phyloP scores from a whole-genome alignment of 2,329 filamentous ascomycete species.

The Fusarium anthophilum region DNA sequence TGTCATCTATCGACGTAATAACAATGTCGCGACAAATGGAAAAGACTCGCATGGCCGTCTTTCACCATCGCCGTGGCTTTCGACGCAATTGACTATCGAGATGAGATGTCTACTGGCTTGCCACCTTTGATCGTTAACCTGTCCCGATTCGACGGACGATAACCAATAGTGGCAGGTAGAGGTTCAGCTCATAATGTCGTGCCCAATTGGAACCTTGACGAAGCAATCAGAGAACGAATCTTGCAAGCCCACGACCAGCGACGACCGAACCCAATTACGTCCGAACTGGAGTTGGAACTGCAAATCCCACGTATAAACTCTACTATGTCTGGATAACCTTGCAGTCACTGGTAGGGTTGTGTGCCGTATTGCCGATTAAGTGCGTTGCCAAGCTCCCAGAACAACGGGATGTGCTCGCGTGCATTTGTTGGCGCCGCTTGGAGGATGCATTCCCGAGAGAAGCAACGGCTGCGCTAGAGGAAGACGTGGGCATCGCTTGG shows the following conservation, averaged over 20 bases:
- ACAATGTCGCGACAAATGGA: neutral
- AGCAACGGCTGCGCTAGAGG: conserved; percentile 8
- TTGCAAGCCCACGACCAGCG: conserved; percentile 5
- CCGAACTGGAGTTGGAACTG: conserved; percentile 6
- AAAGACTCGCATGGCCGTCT: neutral
- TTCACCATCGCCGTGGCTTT: conserved; percentile 38
- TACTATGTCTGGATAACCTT: neutral
- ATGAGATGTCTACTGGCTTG: neutral
- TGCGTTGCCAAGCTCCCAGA: conserved; percentile 35
- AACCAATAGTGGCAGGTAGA: conserved; percentile 24
- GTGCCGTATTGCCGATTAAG: conserved; percentile 41
- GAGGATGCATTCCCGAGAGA: conserved; percentile 33
- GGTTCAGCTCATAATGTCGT: conserved; percentile 12
- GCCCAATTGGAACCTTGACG: conserved; percentile 20
- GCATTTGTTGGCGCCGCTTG: conserved; percentile 28
- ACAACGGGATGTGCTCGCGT: conserved; percentile 17
- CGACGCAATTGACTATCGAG: conserved; percentile 32
- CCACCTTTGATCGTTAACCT: neutral
- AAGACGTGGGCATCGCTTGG: conserved; percentile 6
- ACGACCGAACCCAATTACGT: conserved; percentile 10
- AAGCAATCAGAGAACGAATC: conserved; percentile 1
- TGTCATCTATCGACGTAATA: conserved; percentile 15
- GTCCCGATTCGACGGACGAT: neutral
- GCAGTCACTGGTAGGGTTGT: neutral
- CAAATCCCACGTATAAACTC: conserved; percentile 27